These are phyloP conservation scores for Herpetomonas tarakana DNA, from an alignment of 208 protist genomes.

Conservation along the genomic window DNA sequence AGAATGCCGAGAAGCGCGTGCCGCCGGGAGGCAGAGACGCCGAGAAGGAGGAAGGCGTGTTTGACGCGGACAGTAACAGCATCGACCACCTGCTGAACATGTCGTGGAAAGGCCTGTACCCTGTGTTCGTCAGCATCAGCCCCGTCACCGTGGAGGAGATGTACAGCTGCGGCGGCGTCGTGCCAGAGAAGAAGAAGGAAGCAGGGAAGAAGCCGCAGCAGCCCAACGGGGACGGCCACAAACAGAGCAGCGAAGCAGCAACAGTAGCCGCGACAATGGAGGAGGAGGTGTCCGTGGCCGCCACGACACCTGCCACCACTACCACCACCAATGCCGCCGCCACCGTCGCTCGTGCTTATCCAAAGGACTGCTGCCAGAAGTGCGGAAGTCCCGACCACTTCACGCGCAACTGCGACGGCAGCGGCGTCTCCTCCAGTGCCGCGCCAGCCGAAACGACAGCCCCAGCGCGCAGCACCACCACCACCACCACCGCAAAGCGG, in stretches of 20 bases:
- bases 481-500: background rate
- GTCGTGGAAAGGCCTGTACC: slow-evolving; percentile 24
- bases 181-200: slow-evolving; percentile 23
- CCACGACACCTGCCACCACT: background rate
- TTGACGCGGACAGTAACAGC: slow-evolving; percentile 1
- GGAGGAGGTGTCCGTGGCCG: background rate
- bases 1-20: background rate
- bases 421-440: slow-evolving; percentile 1
- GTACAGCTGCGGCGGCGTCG: slow-evolving; percentile 42
- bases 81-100: slow-evolving; percentile 35
- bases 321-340: background rate
- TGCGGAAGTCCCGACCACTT: slow-evolving; percentile 22
- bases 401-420: slow-evolving; percentile 26
- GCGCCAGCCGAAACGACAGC: background rate
- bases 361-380: slow-evolving; percentile 38
- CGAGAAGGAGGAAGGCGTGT: background rate
- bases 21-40: background rate
- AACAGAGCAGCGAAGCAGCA: slow-evolving; percentile 9
- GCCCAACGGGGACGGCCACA: background rate
- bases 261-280: slow-evolving; percentile 6
- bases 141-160: slow-evolving; percentile 56
- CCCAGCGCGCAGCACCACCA: background rate
- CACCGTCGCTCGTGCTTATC: slow-evolving; percentile 6
- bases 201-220: slow-evolving; percentile 4
- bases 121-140: slow-evolving; percentile 45